These are phyloP conservation scores for Colletotrichum magnum DNA, from an alignment of 2,329 filamentous ascomycete species.

Conservation along the genomic window DNA sequence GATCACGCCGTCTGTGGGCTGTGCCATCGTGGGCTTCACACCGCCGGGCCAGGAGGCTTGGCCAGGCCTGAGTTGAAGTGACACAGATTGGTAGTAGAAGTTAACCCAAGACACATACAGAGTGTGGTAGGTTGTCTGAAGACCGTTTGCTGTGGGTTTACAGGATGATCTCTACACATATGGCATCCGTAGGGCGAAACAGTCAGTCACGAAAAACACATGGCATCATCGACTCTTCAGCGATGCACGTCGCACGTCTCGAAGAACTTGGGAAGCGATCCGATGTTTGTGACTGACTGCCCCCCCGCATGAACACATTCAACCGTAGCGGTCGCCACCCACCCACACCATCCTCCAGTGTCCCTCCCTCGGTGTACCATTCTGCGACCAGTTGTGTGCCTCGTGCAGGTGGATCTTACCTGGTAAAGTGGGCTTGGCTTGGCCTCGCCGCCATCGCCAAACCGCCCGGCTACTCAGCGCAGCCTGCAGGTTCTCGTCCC, in stretches of 20 bases:
- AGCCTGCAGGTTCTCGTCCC: constrained; percentile 13
- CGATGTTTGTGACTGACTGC: background rate
- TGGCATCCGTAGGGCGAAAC: background rate
- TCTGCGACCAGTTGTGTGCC: constrained; percentile 37
- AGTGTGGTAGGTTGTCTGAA: background rate
- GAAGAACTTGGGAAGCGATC: too few relatives aligned
- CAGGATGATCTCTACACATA: background rate
- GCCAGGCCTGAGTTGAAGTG: background rate
- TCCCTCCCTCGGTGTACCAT: constrained; percentile 16
- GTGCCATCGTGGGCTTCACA: constrained; percentile 31
- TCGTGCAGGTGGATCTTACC: constrained; percentile 39
- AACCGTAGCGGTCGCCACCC: constrained; percentile 15
- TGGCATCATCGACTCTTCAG: background rate
- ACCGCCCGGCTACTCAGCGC: constrained; percentile 19
- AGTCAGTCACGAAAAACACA: background rate
- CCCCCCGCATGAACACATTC: constrained; percentile 32
- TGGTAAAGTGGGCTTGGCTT: constrained; percentile 34
- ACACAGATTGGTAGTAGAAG: background rate
- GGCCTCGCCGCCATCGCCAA: constrained; percentile 32
- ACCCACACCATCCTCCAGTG: background rate
- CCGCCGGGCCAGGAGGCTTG: constrained; percentile 13
- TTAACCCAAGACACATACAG: background rate
- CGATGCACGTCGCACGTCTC: background rate
- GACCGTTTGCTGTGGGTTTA: background rate
- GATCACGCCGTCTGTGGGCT: constrained; percentile 26